Evolutionary conservation across 441 rosid genomes (phyloP).

Genomic region (Pelargonium fulgidum): DNA sequence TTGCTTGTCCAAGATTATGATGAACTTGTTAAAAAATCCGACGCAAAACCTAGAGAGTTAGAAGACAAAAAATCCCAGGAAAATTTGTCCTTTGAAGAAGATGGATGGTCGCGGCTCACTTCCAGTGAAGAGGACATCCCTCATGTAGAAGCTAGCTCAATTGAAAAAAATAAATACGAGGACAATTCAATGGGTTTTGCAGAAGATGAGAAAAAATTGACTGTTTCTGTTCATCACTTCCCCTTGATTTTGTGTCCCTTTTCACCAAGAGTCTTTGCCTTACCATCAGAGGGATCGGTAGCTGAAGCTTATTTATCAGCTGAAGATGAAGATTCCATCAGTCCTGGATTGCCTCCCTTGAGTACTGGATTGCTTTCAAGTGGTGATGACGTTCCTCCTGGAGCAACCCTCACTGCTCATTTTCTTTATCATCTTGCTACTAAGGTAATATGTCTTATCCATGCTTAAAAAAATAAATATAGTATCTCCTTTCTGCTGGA

Average conservation of each 20-base stretch:
- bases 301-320: slow-evolving; percentile 73
- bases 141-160: slow-evolving; percentile 35
- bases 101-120: slow-evolving; percentile 55
- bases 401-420: slow-evolving; percentile 82
- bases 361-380: slow-evolving; percentile 55
- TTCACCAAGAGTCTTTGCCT: slow-evolving; percentile 78
- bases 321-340: slow-evolving; percentile 65
- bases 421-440: slow-evolving; percentile 82
- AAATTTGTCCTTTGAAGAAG: slow-evolving; percentile 34
- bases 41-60: slow-evolving; percentile 28
- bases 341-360: slow-evolving; percentile 80
- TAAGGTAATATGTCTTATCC: slow-evolving; percentile 42
- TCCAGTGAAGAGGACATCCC: slow-evolving; percentile 43
- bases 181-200: slow-evolving; percentile 27
- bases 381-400: slow-evolving; percentile 75
- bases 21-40: slow-evolving; percentile 53
- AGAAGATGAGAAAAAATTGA: slow-evolving; percentile 43
- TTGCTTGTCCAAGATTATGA: slow-evolving; percentile 91
- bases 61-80: slow-evolving; percentile 25
- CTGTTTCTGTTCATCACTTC: slow-evolving; percentile 73
- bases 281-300: slow-evolving; percentile 91
- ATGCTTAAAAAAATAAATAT: slow-evolving; percentile 6
- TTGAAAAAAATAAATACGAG: slow-evolving; percentile 26
- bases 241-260: slow-evolving; percentile 82
- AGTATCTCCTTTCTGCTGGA: slow-evolving; percentile 1